Percentiles rank a stretch among this genome's conserved stretches.
Evolutionary conservation across 345 rosid species (phyloP).

Genomic region (Ailanthus altissimus): DNA sequence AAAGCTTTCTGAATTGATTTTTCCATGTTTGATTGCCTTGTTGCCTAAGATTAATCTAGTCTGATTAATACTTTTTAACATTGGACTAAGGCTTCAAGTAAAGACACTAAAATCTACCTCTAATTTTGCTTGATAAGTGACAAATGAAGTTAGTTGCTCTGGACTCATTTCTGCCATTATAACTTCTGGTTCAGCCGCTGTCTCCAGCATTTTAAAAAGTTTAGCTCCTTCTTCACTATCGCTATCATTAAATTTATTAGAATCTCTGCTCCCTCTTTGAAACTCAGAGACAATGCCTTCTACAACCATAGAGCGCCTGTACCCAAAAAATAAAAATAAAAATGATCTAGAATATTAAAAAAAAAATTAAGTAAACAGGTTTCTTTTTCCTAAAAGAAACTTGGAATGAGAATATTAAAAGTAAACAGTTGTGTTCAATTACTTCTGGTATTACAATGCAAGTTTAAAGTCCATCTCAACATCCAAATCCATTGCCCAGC

Average conservation of each 20-base stretch:
- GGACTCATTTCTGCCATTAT: constrained; percentile 92
- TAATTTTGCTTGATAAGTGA: constrained; percentile 61
- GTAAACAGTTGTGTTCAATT: no score
- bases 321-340: constrained; percentile 18
- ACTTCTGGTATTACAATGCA: no score
- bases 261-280: constrained; percentile 45
- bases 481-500: no score
- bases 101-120: constrained; percentile 55
- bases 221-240: constrained; percentile 91
- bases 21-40: constrained; percentile 61
- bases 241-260: constrained; percentile 48
- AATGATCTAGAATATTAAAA: background rate
- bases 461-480: no score
- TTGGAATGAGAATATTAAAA: no score
- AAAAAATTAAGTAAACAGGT: no score
- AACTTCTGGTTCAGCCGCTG: constrained; percentile 89
- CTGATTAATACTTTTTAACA: constrained; percentile 25
- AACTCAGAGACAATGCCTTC: constrained; percentile 73
- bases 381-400: no score
- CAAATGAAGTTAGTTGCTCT: constrained; percentile 73
- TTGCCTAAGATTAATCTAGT: constrained; percentile 49
- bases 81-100: constrained; percentile 8
- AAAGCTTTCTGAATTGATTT: constrained; percentile 69
- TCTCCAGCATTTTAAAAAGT: constrained; percentile 68
- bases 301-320: constrained; percentile 65